Percentiles rank a stretch among this genome's conserved stretches.
phyloP scores from a whole-genome alignment of 1,284 basidiomycete genomes.

The Ustilago curta region DNA sequence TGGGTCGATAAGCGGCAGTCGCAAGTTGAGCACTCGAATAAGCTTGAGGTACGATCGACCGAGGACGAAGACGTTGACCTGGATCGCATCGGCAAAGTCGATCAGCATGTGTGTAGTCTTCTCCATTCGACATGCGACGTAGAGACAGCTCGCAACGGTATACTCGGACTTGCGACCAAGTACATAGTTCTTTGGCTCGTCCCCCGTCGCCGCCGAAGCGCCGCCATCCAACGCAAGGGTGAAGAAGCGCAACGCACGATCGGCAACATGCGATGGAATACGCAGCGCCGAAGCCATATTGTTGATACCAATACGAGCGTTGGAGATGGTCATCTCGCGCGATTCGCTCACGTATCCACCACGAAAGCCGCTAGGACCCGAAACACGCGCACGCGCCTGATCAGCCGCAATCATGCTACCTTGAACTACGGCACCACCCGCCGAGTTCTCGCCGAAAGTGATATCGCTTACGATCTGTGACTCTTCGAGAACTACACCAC shows the following conservation, averaged over 20 bases:
- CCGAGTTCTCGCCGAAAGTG: conserved; percentile 90
- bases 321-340: conserved; percentile 87
- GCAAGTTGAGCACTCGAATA: conserved; percentile 86
- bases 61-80: conserved; percentile 95
- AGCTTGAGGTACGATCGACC: conserved; percentile 96
- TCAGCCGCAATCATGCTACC: conserved; percentile 93
- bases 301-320: conserved; percentile 84
- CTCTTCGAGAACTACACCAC: conserved; percentile 82
- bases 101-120: conserved; percentile 96
- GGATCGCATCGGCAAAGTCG: conserved; percentile 78
- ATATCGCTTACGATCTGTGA: conserved; percentile 93
- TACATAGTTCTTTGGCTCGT: conserved; percentile 66
- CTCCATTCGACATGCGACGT: conserved; percentile 91
- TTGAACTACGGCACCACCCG: conserved; percentile 93
- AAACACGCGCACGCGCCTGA: conserved; percentile 74
- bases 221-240: conserved; percentile 89
- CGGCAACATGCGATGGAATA: conserved; percentile 82
- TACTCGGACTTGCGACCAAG: conserved; percentile 87
- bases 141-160: conserved; percentile 93
- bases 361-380: conserved; percentile 64
- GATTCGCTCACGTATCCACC: conserved; percentile 66
- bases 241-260: conserved; percentile 87
- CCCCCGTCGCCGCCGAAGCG: conserved; percentile 50
- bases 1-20: conserved; percentile 89
- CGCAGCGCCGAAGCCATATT: conserved; percentile 82